phyloP scores from a whole-genome alignment of 768 basidiomycete genomes.

The Lyophyllum semitale region DNA sequence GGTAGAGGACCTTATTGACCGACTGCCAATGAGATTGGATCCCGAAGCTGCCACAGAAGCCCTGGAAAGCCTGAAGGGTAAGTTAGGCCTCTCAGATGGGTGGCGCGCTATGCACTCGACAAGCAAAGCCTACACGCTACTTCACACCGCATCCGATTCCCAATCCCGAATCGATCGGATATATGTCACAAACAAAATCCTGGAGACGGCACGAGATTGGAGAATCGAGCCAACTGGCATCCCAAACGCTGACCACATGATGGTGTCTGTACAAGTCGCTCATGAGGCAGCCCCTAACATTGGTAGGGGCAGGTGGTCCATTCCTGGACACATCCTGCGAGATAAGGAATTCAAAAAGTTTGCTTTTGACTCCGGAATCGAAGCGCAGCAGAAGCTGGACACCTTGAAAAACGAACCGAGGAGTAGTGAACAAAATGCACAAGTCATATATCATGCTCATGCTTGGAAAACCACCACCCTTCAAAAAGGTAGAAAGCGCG shows the following conservation, averaged over 20 bases:
- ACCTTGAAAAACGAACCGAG: background rate
- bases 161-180: background rate
- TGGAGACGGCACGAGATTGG: background rate
- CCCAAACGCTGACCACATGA: background rate
- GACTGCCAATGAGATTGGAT: constrained; percentile 29
- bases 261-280: background rate
- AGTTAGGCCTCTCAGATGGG: constrained; percentile 25
- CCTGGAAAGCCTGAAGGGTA: constrained; percentile 21
- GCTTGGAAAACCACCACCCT: background rate
- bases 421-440: background rate
- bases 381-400: background rate
- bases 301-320: constrained; percentile 33
- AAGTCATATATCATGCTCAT: background rate
- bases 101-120: constrained; percentile 30
- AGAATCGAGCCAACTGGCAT: background rate
- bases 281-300: constrained; percentile 19
- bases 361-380: background rate
- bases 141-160: background rate
- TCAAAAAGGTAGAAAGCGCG: background rate
- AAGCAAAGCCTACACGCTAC: background rate
- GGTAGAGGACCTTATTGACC: constrained; percentile 37
- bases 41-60: background rate
- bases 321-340: constrained; percentile 21
- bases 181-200: background rate
- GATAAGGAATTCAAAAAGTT: constrained; percentile 8